Evolutionary conservation across 2,329 filamentous ascomycete genomes (phyloP), one percentile per base, ranked within the genome.

Genomic region (Seiridium cupressi): DNA sequence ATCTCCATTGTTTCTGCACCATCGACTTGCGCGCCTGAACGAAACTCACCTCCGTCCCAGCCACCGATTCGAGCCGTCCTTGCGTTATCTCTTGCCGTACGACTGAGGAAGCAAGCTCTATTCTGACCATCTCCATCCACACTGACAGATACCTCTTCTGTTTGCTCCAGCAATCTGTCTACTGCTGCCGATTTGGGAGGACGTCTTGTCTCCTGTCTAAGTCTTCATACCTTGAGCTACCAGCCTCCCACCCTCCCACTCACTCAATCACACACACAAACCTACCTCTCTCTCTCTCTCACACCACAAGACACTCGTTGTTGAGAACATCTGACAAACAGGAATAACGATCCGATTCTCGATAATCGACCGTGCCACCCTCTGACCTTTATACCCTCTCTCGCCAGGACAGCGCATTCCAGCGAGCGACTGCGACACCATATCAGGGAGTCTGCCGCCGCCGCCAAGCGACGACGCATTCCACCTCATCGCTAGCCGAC

Each of bases 281-380:
- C 46, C 5, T 11, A 44, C 44, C 13, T 34, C 26, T 5, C 38
- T 46, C 38, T 46, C 26, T 46, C 35, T 18, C 48, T 34, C 26
- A 42, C 18, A 48, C 44, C 44, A 44, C 46, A 42, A 42, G 40
- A 13, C 55, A 35, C 44, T 58, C 46, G 32, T 18, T 51, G 32
- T 51, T 58, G 55, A 9, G 55, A 58, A 11, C 11, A 44, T 58
- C 46, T 58, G 26, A 58, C 55, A 58, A 49, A 18, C 46, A 58
- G 55, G 55, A 49, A 53, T 6, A 46, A 47, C 54, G 44, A 57
- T 42, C 26, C 55, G 55, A 42, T 58, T 44, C 32, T 13, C 34
- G 11, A 11, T 11, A 38, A 44, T 51, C 34, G 46, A 58, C 9
- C 46, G 55, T 40, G 35, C 7, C 46, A 13, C 11, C 11, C 26